Evolutionary conservation across 1,284 basidiomycete species (phyloP), one percentile per base, ranked within the genome.

Genomic region (Cryptococcus deneoformans): DNA sequence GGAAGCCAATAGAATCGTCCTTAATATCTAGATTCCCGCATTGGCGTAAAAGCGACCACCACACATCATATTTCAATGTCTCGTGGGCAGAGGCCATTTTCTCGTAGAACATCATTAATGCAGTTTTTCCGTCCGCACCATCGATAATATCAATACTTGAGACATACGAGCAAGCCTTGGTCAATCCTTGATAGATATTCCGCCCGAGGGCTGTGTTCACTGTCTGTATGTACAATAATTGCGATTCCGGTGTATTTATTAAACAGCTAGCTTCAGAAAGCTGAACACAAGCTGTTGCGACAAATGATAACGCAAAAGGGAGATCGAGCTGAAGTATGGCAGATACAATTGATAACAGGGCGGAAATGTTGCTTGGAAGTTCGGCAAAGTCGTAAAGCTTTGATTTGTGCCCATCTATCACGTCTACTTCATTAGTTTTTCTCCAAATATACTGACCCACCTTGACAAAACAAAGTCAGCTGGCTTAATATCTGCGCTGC

Each of bases 381-480:
- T 67, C 62, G 14, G 20, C 39, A 39, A 54, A 58, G 3, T 56
- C 59, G 24, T 62, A 61, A 11, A 71, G 50, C 2, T 49, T 11
- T 1, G 56, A 5, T 0, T 54, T 44, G 24, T 57, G 53, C 5
- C 46, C 44, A 11, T 62, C 49, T 3, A 61, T 14, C 1, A 53
- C 51, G 38, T 60, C 63, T 65, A 44, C 51, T 29, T 29, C 51
- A 50, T 52, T 34, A 50, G 12, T 37, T 11, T 12, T 42, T 3
- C 40, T 16, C 40, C 9, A 10, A 10, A 8, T 11, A 5, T n/a
- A 40, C 38, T 36, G 16, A 45, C 71, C 53, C 54, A 73, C 73
- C 69, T 58, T 62, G 46, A 16, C 61, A 67, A 51, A 62, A 69
- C 5, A n/a, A 35, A 1, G 59, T 50, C 35, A 74, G 48, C 29